Conservation (phyloP, 2,329 filamentous ascomycete genomes). For the Aspergillus viridinutans region DNA sequence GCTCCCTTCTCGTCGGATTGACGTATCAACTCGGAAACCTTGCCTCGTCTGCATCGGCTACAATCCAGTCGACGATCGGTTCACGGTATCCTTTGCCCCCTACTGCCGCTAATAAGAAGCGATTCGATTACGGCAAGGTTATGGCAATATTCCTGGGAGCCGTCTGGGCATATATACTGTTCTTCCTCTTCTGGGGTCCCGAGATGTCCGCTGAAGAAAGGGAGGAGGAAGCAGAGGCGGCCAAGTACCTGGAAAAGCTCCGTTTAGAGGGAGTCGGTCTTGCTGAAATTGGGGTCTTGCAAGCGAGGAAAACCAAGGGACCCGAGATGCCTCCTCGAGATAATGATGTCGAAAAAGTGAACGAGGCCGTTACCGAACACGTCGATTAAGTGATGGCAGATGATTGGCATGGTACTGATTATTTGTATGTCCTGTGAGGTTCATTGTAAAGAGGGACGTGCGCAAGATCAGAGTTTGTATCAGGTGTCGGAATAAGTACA, state of each 20-base stretch:
- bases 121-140: background rate
- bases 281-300: background rate
- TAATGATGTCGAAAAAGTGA: background rate
- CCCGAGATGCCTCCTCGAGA: background rate
- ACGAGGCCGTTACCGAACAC: background rate
- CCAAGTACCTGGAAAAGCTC: background rate
- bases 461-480: background rate
- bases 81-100: background rate
- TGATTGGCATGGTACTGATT: background rate
- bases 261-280: background rate
- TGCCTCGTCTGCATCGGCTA: background rate
- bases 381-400: background rate
- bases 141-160: background rate
- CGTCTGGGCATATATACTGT: background rate
- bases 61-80: background rate
- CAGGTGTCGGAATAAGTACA: background rate
- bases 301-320: background rate
- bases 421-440: background rate
- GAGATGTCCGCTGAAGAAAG: slow-evolving; percentile 27
- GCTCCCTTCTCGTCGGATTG: background rate
- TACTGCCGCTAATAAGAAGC: background rate
- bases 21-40: background rate
- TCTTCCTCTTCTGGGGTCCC: slow-evolving; percentile 18
- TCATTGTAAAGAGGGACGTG: no score
- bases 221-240: slow-evolving; percentile 19